phyloP scores from a whole-genome alignment of 176 grass and related monocot genomes.

The bread wheat (Triticum aestivum) region DNA sequence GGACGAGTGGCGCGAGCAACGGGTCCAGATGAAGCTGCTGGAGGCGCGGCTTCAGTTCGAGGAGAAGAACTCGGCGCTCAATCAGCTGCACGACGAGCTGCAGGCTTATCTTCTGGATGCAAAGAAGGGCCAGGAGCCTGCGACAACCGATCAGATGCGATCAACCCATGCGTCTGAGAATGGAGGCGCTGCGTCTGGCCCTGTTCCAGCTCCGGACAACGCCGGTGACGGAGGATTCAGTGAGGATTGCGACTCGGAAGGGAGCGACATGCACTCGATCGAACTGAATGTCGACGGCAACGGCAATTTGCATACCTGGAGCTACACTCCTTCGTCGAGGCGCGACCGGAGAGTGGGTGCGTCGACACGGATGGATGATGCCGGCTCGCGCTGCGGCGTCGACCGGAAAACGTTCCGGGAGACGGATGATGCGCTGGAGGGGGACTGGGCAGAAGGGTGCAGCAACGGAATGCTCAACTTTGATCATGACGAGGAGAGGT shows the following conservation, averaged over 20 bases:
- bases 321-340: conserved; percentile 28
- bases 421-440: conserved; percentile 41
- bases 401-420: neutral
- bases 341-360: neutral
- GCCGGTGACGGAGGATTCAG: neutral
- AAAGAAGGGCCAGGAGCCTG: conserved; percentile 35
- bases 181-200: neutral
- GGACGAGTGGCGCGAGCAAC: conserved; percentile 78
- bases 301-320: conserved; percentile 54
- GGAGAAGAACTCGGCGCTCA: conserved; percentile 78
- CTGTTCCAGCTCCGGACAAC: neutral
- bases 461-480: conserved; percentile 44
- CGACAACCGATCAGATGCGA: neutral
- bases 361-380: conserved; percentile 21
- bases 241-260: conserved; percentile 35
- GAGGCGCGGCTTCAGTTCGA: conserved; percentile 85
- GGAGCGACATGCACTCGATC: conserved; percentile 69
- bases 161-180: conserved; percentile 1
- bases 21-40: conserved; percentile 90
- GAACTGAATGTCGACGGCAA: conserved; percentile 72
- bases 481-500: conserved; percentile 65
- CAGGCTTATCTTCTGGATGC: conserved; percentile 45
- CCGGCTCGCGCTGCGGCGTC: neutral
- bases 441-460: conserved; percentile 61
- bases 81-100: conserved; percentile 63